Conservation (phyloP, 2,329 filamentous ascomycete genomes). For the Trichoderma sp. region DNA sequence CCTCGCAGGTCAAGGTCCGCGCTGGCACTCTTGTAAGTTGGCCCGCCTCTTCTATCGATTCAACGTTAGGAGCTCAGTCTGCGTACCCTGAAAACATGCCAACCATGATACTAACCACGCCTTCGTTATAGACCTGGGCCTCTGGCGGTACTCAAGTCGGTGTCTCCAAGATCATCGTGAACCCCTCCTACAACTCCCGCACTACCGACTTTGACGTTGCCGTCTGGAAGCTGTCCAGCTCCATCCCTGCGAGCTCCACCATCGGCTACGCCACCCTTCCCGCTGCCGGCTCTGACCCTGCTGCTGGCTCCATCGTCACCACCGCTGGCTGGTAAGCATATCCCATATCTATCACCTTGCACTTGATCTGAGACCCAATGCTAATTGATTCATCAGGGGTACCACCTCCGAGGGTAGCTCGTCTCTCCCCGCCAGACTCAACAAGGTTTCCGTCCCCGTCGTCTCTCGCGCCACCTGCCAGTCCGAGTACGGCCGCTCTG, state of each 20-base stretch:
- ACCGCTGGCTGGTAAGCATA: constrained; percentile 30
- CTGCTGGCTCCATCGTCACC: constrained; percentile 22
- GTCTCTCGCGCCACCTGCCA: constrained; percentile 29
- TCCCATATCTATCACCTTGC: neutral
- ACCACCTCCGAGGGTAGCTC: constrained; percentile 21
- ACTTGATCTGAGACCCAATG: neutral
- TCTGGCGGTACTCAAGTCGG: constrained; percentile 28
- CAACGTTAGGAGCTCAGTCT: neutral
- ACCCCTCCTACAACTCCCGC: constrained; percentile 26
- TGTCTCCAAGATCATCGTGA: constrained; percentile 25
- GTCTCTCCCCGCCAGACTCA: constrained; percentile 23
- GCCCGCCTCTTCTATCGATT: neutral
- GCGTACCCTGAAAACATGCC: neutral
- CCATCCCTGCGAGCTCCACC: constrained; percentile 24
- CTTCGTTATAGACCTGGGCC: constrained; percentile 22
- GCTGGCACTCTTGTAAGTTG: constrained; percentile 28
- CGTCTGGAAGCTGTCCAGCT: constrained; percentile 30
- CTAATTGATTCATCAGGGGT: constrained; percentile 25
- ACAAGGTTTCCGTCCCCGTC: constrained; percentile 33
- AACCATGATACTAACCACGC: neutral
- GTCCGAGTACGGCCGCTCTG: constrained; percentile 23
- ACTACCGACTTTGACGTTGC: constrained; percentile 29
- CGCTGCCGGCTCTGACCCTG: constrained; percentile 28
- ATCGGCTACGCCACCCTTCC: constrained; percentile 29
- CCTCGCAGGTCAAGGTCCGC: constrained; percentile 25